Evolutionary conservation across 805 yeast species (phyloP).

Genomic region (Candida ortonii): DNA sequence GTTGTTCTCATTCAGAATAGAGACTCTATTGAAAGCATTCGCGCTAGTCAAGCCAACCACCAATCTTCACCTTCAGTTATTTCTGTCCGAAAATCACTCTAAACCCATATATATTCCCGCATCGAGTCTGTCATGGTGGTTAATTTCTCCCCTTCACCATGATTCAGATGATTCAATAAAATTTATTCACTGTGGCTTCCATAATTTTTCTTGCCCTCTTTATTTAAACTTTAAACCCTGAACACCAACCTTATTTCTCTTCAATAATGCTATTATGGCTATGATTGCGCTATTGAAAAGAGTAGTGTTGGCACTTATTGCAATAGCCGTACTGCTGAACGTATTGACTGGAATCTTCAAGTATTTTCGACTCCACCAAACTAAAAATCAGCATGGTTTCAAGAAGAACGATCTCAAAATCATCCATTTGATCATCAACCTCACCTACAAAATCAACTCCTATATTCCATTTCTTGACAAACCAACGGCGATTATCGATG

Average conservation of each 20-base stretch:
- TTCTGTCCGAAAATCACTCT: too few relatives aligned
- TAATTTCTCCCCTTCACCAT: too few relatives aligned
- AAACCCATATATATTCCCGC: too few relatives aligned
- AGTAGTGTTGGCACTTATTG: background rate
- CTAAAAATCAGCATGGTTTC: conserved; percentile 15
- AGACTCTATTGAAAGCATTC: background rate
- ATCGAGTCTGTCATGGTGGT: too few relatives aligned
- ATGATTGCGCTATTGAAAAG: background rate
- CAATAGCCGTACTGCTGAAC: conserved; percentile 2
- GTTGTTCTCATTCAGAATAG: conserved; percentile 2
- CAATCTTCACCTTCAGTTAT: background rate
- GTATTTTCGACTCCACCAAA: conserved; percentile 11
- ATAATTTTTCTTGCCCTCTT: background rate
- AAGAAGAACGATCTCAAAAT: conserved; percentile 4
- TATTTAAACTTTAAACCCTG: background rate
- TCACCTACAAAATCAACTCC: conserved; percentile 14
- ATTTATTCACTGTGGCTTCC: too few relatives aligned
- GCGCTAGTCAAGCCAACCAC: background rate
- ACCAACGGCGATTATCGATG: conserved; percentile 5
- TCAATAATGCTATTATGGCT: conserved; percentile 1
- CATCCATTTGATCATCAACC: conserved; percentile 7
- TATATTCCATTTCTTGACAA: conserved; percentile 4
- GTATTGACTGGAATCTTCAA: conserved; percentile 4
- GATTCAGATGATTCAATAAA: too few relatives aligned
- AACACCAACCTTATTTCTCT: background rate